Percentiles rank a stretch among this genome's conserved stretches.
Evolutionary conservation across 78 protist species (phyloP).

Genomic region (slime mould (Dictyostelium discoideum)): DNA sequence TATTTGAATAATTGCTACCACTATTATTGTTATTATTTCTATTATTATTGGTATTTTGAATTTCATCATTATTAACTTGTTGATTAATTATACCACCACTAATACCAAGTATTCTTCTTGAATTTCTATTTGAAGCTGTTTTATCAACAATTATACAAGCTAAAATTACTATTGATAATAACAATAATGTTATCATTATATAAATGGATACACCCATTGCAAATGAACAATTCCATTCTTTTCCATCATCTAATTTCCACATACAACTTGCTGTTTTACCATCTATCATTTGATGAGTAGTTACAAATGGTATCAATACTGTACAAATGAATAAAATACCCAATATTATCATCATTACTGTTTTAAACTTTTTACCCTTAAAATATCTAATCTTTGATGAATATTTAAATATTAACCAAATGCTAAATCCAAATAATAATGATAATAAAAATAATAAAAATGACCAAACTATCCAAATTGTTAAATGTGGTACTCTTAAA

Average conservation of each 20-base stretch:
- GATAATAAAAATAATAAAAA: conserved; percentile 25
- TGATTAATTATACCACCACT: background rate
- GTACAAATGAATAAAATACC: background rate
- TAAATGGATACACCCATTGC: background rate
- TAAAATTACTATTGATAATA: background rate
- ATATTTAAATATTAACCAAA: background rate
- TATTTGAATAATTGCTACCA: background rate
- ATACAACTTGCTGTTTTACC: background rate
- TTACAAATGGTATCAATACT: conserved; percentile 9
- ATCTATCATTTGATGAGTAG: background rate
- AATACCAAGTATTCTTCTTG: background rate
- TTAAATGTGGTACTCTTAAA: conserved; percentile 2
- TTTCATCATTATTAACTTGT: background rate
- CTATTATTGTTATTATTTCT: background rate
- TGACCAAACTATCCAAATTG: conserved; percentile 26
- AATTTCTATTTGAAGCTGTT: background rate
- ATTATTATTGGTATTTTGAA: background rate
- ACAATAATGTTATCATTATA: background rate
- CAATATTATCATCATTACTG: background rate
- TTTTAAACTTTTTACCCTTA: background rate
- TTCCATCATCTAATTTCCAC: background rate
- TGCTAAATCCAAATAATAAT: background rate
- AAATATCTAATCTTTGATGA: background rate
- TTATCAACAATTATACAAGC: background rate
- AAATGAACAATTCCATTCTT: conserved; percentile 4